Base-by-base conservation (phyloP, 148 eudicot species). In the Heliamphora exappendiculata region DNA sequence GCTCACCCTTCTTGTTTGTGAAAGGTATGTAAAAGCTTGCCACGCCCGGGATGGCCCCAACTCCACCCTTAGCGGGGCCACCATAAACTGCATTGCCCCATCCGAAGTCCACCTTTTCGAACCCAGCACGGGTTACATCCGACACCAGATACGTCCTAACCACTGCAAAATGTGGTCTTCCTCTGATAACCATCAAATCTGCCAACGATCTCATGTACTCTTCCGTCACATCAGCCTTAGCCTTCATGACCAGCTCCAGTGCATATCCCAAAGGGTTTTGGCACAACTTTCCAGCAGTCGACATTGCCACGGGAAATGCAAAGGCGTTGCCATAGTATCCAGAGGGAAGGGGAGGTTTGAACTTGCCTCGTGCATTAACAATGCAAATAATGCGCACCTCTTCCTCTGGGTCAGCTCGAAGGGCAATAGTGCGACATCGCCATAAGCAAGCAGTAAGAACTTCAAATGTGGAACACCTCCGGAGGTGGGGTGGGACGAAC, bases 401-500 rank as follows among this genome's bases (percentile, higher is more conserved):
- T 53, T 75, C 78, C 14, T 75, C 72, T 1, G 76, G 75, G 24
- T 78, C 75, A 3, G 55, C 76, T 16, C 39, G 63, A 42, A 78
- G 81, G 70, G 81, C 81, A 20, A 73, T 26, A 17, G 81, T 78
- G 14, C 72, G 81, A 31, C 76, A 78, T 16, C 66, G 45, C 81
- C 81, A 78, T 31, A 78, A 72, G 72, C 81, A 72, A 28, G 81
- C 81, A 44, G 81, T 79, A 10, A 79, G 67, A 31, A 79, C 67
- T 39, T 79, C 81, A 0, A 73, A 79, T 14, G 74, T 74, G 17
- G 78, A 79, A 5, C 73, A 55, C 26, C 6, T 29, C 1, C 7
- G 49, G 4, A 74, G 81, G 74, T 74, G 74, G 34, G 66, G 74
- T 20, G 81, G 78, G 78, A 79, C 37, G 70, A 66, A 60, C 45